Evolutionary conservation across 768 basidiomycete genomes (phyloP).

Genomic region (Holtermanniella nyarrowii): DNA sequence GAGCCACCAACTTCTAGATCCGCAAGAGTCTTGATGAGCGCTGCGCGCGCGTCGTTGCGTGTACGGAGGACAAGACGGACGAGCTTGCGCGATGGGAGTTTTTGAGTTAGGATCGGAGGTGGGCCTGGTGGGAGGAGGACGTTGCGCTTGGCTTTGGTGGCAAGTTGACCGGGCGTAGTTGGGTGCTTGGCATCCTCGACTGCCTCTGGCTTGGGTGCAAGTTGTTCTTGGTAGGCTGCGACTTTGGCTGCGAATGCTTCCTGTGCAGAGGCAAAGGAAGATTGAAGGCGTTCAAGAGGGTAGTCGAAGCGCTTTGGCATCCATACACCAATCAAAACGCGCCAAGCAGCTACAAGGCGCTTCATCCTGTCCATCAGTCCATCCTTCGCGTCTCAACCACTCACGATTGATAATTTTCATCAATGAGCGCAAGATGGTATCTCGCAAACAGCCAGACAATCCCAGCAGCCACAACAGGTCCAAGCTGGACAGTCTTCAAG

Average conservation of each 20-base stretch:
- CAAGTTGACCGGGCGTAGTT: conserved; percentile 14
- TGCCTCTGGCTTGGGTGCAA: conserved; percentile 7
- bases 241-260: conserved; percentile 16
- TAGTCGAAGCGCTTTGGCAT: conserved; percentile 73
- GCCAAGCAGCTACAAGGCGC: conserved; percentile 85
- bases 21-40: conserved; percentile 61
- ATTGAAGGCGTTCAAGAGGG: conserved; percentile 59
- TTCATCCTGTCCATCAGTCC: conserved; percentile 52
- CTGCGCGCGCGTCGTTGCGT: conserved; percentile 69
- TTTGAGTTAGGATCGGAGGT: conserved; percentile 23
- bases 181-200: conserved; percentile 10
- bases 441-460: conserved; percentile 67
- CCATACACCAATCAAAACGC: conserved; percentile 93
- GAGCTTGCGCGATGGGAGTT: conserved; percentile 66
- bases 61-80: conserved; percentile 81
- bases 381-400: conserved; percentile 22
- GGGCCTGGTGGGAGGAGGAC: conserved; percentile 18
- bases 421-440: conserved; percentile 78
- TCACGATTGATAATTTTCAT: conserved; percentile 75
- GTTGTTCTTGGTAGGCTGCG: conserved; percentile 10
- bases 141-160: conserved; percentile 26
- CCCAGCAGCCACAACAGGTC: conserved; percentile 59
- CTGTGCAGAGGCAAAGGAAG: conserved; percentile 34
- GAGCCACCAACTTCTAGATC: conserved; percentile 44
- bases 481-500: conserved; percentile 62